phyloP scores from a whole-genome alignment of 441 rosid species.

The Manihot esculenta region DNA sequence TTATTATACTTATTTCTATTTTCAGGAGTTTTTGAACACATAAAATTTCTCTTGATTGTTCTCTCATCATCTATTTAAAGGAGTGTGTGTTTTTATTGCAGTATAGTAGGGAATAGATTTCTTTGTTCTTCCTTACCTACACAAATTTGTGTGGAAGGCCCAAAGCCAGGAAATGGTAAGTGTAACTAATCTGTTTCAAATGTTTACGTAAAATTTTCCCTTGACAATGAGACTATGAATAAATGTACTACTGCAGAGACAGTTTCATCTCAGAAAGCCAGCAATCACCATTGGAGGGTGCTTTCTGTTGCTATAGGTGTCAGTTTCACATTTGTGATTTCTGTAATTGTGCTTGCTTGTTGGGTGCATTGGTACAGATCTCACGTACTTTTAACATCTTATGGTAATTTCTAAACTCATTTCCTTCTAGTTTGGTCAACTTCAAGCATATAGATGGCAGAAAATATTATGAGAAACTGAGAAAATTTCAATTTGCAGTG shows the following conservation, averaged over 20 bases:
- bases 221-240: constrained; percentile 12
- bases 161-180: constrained; percentile 63
- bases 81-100: constrained; percentile 26
- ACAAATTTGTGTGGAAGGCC: constrained; percentile 46
- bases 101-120: constrained; percentile 65
- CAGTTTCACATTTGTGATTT: constrained; percentile 62
- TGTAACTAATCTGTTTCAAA: too few relatives aligned
- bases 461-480: constrained; percentile 3
- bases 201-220: constrained; percentile 8
- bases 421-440: background rate
- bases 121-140: constrained; percentile 57
- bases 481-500: constrained; percentile 42
- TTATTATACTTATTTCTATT: too few relatives aligned
- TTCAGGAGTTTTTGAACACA: background rate
- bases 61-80: constrained; percentile 13
- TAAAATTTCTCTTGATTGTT: background rate
- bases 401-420: constrained; percentile 43
- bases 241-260: constrained; percentile 40
- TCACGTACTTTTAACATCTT: constrained; percentile 49
- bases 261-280: constrained; percentile 32
- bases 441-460: background rate
- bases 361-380: constrained; percentile 85
- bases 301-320: constrained; percentile 63
- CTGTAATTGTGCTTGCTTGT: constrained; percentile 59
- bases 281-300: constrained; percentile 54